These are phyloP conservation scores for Acacia crassicarpa DNA, from an alignment of 306 rosid species.

Conservation along the genomic window DNA sequence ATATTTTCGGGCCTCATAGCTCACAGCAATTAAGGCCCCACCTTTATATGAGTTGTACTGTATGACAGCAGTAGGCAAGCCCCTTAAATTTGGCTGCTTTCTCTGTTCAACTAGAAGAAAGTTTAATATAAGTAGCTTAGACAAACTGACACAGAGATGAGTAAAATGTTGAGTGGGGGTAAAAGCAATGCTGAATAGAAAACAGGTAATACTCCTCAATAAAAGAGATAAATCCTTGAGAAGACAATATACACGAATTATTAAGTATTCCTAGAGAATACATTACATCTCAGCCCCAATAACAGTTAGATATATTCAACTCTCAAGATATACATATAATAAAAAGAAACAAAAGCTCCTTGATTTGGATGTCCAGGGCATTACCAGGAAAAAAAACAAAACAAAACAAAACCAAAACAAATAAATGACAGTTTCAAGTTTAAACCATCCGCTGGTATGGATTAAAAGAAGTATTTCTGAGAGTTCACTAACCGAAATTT, in stretches of 20 bases:
- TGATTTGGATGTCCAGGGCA: neutral
- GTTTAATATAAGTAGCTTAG: constrained; percentile 1
- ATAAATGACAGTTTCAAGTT: neutral
- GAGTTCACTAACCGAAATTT: neutral
- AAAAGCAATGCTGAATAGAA: neutral
- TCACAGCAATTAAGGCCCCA: constrained; percentile 89
- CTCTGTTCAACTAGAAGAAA: constrained; percentile 78
- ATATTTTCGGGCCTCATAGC: constrained; percentile 85
- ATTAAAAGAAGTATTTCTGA: neutral
- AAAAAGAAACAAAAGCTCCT: neutral
- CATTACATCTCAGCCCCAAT: neutral
- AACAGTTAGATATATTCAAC: neutral
- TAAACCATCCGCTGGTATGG: neutral
- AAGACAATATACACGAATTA: neutral
- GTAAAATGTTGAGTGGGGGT: neutral
- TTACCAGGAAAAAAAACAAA: neutral
- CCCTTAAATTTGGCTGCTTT: constrained; percentile 77
- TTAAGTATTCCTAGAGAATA: neutral
- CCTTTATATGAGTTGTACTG: constrained; percentile 94
- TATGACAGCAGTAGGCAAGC: constrained; percentile 82
- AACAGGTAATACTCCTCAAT: neutral
- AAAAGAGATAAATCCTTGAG: neutral
- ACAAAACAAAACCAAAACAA: no score
- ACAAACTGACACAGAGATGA: neutral
- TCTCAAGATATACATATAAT: neutral